phyloP scores from a whole-genome alignment of 805 yeast genomes.

The Saccharomycopsis sp. region DNA sequence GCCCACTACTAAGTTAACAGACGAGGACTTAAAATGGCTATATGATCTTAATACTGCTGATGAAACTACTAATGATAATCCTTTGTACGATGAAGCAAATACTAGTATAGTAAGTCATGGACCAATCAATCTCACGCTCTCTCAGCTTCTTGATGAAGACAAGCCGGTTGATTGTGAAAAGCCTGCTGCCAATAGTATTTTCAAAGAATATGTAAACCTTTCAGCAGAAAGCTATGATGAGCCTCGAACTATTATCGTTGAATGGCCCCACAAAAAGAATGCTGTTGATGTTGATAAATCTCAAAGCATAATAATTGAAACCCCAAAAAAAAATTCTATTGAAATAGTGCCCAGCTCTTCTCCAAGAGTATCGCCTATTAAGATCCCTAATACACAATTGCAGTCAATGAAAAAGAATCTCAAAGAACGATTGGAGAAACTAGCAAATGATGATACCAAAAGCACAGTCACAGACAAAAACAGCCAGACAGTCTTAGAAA shows the following conservation, averaged over 20 bases:
- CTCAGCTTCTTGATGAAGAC: neutral
- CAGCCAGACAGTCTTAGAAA: no score
- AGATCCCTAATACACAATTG: conserved; percentile 6
- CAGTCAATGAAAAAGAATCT: conserved; percentile 4
- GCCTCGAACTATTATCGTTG: no score
- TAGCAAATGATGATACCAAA: neutral
- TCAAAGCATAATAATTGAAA: neutral
- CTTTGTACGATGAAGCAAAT: neutral
- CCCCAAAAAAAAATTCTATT: neutral
- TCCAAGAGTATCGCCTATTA: conserved; percentile 18
- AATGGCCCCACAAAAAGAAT: neutral
- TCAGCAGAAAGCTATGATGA: neutral
- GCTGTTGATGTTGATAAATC: neutral
- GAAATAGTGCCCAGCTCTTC: conserved; percentile 18
- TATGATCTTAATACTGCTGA: conserved; percentile 12
- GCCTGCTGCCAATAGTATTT: neutral
- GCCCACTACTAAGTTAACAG: conserved; percentile 13
- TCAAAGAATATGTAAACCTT: neutral
- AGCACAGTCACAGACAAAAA: neutral
- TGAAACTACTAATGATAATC: neutral
- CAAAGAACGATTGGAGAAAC: neutral
- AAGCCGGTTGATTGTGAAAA: neutral
- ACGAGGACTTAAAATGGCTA: conserved; percentile 19
- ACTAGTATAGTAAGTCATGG: neutral
- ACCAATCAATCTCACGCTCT: neutral